Conservation (phyloP, 805 yeast species). For the Candida suzukii region DNA sequence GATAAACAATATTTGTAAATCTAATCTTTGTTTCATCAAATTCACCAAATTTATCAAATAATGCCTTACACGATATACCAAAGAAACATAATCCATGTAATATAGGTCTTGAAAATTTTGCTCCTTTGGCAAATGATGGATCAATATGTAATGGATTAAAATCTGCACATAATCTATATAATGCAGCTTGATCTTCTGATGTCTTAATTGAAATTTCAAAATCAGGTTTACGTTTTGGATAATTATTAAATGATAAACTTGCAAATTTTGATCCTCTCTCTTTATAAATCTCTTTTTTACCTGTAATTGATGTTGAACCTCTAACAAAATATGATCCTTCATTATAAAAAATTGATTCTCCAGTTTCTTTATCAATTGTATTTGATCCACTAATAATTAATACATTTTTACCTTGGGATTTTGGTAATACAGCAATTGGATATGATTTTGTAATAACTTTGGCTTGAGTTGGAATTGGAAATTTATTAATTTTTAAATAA, state of each 20-base stretch:
- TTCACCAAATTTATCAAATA: constrained; percentile 74
- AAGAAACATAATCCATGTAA: constrained; percentile 87
- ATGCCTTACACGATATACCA: constrained; percentile 73
- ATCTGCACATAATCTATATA: constrained; percentile 90
- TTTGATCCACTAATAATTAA: constrained; percentile 67
- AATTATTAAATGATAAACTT: constrained; percentile 54
- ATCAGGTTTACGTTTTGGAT: constrained; percentile 54
- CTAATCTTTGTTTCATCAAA: constrained; percentile 84
- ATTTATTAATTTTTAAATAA: constrained; percentile 66
- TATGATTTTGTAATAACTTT: constrained; percentile 49
- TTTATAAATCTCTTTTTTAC: constrained; percentile 37
- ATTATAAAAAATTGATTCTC: constrained; percentile 68
- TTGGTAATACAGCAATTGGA: constrained; percentile 74
- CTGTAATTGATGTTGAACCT: constrained; percentile 56
- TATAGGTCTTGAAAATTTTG: constrained; percentile 79
- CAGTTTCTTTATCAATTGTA: constrained; percentile 59
- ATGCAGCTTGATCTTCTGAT: constrained; percentile 69
- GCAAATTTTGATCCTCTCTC: constrained; percentile 51
- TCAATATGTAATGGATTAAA: constrained; percentile 94
- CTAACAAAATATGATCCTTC: constrained; percentile 83
- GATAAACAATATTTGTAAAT: constrained; percentile 87
- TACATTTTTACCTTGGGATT: constrained; percentile 67
- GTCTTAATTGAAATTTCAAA: constrained; percentile 54
- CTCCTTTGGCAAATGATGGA: constrained; percentile 83
- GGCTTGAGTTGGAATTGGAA: constrained; percentile 74